Conservation (phyloP, 352 stramenopile species). For the Blastocystis sp. region DNA sequence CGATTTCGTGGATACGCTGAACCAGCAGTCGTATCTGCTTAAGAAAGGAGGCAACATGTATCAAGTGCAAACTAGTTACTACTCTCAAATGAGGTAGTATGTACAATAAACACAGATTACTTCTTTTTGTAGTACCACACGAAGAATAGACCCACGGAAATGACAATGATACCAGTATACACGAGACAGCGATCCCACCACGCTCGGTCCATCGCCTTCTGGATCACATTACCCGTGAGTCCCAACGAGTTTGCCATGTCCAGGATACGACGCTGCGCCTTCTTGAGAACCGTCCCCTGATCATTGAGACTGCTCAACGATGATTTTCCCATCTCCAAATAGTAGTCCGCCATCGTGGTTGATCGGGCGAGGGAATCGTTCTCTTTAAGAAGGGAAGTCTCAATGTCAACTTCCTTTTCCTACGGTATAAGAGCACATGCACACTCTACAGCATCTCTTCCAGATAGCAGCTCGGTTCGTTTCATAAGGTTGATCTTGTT, state of each 20-base stretch:
- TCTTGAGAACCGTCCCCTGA: conserved; percentile 33
- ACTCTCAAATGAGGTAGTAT: conserved; percentile 39
- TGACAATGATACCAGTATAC: conserved; percentile 33
- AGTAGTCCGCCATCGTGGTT: conserved; percentile 53
- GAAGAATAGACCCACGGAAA: conserved; percentile 13
- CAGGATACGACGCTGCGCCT: background rate
- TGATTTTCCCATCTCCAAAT: conserved; percentile 44
- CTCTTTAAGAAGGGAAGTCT: conserved; percentile 15
- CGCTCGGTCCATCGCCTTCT: conserved; percentile 35
- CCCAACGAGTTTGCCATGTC: conserved; percentile 51
- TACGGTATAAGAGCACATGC: background rate
- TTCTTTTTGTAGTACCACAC: conserved; percentile 44
- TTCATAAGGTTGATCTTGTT: conserved; percentile 24
- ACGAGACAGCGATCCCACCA: conserved; percentile 50
- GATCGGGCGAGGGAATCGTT: conserved; percentile 16
- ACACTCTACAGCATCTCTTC: background rate
- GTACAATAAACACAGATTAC: conserved; percentile 3
- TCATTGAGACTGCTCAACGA: conserved; percentile 10
- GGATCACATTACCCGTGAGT: conserved; percentile 30
- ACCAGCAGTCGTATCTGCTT: conserved; percentile 72
- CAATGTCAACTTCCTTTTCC: background rate
- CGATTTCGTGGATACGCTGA: conserved; percentile 73
- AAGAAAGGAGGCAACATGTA: conserved; percentile 72
- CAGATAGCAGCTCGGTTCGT: background rate
- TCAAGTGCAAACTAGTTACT: conserved; percentile 63